Evolutionary conservation across 108 stramenopile genomes (phyloP).

Genomic region (Cylindrotheca fusiformis): DNA sequence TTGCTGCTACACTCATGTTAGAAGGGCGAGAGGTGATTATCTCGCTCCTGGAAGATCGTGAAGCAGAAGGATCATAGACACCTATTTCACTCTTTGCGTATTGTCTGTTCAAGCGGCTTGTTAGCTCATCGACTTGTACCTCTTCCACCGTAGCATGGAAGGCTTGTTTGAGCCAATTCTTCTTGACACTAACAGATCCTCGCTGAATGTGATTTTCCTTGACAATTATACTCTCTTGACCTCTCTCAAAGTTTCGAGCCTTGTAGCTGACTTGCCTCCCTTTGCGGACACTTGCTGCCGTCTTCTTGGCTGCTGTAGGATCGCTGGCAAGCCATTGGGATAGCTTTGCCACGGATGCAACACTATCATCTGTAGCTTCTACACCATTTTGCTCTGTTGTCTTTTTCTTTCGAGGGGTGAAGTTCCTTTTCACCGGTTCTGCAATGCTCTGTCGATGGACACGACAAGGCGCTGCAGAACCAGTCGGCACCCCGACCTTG

Average conservation of each 20-base stretch:
- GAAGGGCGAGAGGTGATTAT: conserved; percentile 8
- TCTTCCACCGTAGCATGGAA: conserved; percentile 28
- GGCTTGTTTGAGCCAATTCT: conserved; percentile 30
- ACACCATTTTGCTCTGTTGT: conserved; percentile 48
- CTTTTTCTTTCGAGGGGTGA: conserved; percentile 7
- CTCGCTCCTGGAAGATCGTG: neutral
- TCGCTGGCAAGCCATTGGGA: conserved; percentile 75
- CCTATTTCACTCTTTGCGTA: conserved; percentile 31
- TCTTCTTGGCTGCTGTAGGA: conserved; percentile 70
- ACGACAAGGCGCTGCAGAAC: conserved; percentile 3
- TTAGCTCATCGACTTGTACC: conserved; percentile 1
- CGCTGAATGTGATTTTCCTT: conserved; percentile 34
- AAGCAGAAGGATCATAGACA: neutral
- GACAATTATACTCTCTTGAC: conserved; percentile 35
- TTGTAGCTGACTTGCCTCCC: conserved; percentile 70
- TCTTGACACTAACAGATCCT: conserved; percentile 30
- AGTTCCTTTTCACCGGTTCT: neutral
- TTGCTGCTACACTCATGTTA: conserved; percentile 60
- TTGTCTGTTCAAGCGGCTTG: conserved; percentile 1
- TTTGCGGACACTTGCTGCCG: conserved; percentile 49
- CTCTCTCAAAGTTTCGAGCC: conserved; percentile 70
- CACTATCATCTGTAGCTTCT: conserved; percentile 67
- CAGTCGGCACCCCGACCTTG: too few species aligned
- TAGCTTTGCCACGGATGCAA: conserved; percentile 72
- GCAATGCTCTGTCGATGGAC: conserved; percentile 9